These are phyloP conservation scores for Dorcoceras hygrometricum DNA, from an alignment of 257 asterid genomes.

Conservation along the genomic window DNA sequence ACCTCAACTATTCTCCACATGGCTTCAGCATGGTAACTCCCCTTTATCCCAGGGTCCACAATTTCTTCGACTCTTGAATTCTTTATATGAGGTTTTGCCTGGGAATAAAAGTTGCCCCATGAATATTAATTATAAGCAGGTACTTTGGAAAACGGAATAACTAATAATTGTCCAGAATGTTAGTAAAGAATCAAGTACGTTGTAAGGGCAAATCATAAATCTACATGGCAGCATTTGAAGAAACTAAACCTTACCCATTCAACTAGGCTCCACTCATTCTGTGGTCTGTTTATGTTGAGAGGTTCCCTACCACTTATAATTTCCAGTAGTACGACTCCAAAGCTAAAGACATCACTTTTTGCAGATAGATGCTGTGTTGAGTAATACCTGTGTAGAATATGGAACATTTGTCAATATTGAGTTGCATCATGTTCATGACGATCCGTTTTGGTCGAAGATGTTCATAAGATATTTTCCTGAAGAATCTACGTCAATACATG, in stretches of 20 bases:
- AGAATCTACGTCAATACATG: background rate
- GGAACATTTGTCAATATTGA: background rate
- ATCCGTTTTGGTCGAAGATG: background rate
- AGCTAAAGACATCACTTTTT: slow-evolving; percentile 89
- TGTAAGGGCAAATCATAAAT: background rate
- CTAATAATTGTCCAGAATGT: background rate
- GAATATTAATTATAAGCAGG: background rate
- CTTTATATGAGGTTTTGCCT: slow-evolving; percentile 81
- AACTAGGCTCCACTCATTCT: slow-evolving; percentile 79
- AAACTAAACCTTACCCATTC: slow-evolving; percentile 70
- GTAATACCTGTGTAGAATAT: background rate
- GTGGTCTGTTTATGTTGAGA: slow-evolving; percentile 71
- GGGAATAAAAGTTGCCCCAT: slow-evolving; percentile 19
- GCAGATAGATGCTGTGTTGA: slow-evolving; percentile 66
- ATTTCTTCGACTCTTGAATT: slow-evolving; percentile 66
- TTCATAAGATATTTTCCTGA: slow-evolving; percentile 9
- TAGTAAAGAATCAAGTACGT: background rate
- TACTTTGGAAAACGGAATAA: background rate
- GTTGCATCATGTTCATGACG: background rate
- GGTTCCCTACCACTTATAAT: slow-evolving; percentile 78
- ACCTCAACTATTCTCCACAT: slow-evolving; percentile 74
- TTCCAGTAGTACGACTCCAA: slow-evolving; percentile 69
- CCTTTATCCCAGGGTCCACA: slow-evolving; percentile 45
- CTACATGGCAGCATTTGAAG: slow-evolving; percentile 6
- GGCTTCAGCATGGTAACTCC: slow-evolving; percentile 56